These are phyloP conservation scores for Filosporella fistucella DNA, from an alignment of 495 filamentous ascomycete genomes.

Conservation along the genomic window DNA sequence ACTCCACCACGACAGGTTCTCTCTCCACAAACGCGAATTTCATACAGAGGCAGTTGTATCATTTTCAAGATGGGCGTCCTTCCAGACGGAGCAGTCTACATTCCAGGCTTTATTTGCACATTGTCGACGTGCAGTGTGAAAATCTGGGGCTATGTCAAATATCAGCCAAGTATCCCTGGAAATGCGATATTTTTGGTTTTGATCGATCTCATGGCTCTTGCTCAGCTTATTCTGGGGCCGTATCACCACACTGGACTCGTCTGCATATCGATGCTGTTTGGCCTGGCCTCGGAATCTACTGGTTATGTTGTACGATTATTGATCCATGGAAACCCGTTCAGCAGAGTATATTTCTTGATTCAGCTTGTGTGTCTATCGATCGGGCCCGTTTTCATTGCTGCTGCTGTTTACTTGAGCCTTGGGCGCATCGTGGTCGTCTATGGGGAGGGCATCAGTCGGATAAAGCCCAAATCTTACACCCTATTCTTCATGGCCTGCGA, in stretches of 20 bases:
- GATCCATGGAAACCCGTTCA: slow-evolving; percentile 35
- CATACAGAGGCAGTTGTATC: too few relatives aligned
- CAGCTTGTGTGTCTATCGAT: slow-evolving; percentile 44
- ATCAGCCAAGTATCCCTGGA: slow-evolving; percentile 5
- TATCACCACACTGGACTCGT: not conserved
- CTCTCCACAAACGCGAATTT: too few relatives aligned
- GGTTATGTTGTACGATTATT: slow-evolving; percentile 34
- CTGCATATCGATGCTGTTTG: slow-evolving; percentile 6
- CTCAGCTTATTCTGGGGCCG: slow-evolving; percentile 4
- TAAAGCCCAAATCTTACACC: slow-evolving; percentile 48
- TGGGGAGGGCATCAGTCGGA: slow-evolving; percentile 53
- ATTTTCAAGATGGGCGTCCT: too few relatives aligned
- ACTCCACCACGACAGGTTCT: too few relatives aligned
- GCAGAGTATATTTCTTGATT: slow-evolving; percentile 27
- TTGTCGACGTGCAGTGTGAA: slow-evolving; percentile 2
- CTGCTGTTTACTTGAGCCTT: slow-evolving; percentile 58
- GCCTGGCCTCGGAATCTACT: slow-evolving; percentile 22
- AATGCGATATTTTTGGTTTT: slow-evolving; percentile 11
- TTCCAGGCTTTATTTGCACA: slow-evolving; percentile 3
- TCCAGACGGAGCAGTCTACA: slow-evolving; percentile 5
- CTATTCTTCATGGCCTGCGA: slow-evolving; percentile 52
- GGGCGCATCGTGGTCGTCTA: slow-evolving; percentile 50
- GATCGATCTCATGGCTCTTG: not conserved
- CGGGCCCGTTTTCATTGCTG: slow-evolving; percentile 58
- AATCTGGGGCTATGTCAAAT: slow-evolving; percentile 6